phyloP scores from a whole-genome alignment of 2,329 filamentous ascomycete species.

The Pestalotiopsis sp. region DNA sequence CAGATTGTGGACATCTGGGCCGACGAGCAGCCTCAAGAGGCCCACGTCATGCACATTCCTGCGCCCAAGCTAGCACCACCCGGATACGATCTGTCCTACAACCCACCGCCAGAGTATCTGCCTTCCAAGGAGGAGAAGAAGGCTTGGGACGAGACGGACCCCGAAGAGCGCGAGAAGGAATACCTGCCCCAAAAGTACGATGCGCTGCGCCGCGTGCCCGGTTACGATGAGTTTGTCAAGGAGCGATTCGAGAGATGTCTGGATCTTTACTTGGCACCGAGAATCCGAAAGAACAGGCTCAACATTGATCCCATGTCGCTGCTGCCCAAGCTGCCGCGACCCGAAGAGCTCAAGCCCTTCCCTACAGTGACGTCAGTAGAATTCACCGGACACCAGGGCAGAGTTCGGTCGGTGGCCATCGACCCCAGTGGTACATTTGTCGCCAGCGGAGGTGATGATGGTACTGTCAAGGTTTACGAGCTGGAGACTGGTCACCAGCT shows the following conservation, averaged over 20 bases:
- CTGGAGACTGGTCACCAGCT: slow-evolving; percentile 82
- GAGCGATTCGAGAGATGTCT: slow-evolving; percentile 95
- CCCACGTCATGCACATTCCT: slow-evolving; percentile 91
- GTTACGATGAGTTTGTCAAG: slow-evolving; percentile 87
- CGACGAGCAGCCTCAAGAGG: slow-evolving; percentile 79
- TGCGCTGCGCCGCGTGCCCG: slow-evolving; percentile 87
- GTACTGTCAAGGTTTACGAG: slow-evolving; percentile 89
- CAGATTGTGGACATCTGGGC: slow-evolving; percentile 92
- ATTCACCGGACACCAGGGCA: slow-evolving; percentile 85
- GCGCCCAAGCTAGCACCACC: slow-evolving; percentile 92
- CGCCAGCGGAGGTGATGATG: slow-evolving; percentile 92
- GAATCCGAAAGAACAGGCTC: slow-evolving; percentile 88
- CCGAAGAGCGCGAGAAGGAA: slow-evolving; percentile 88
- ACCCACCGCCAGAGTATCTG: slow-evolving; percentile 92
- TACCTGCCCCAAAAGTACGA: slow-evolving; percentile 84
- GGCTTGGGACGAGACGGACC: slow-evolving; percentile 82
- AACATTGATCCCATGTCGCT: slow-evolving; percentile 96
- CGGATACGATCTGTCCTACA: slow-evolving; percentile 94
- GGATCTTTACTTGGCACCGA: slow-evolving; percentile 91
- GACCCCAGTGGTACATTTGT: slow-evolving; percentile 86
- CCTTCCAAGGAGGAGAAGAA: slow-evolving; percentile 83
- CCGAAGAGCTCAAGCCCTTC: slow-evolving; percentile 93
- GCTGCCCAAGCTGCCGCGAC: slow-evolving; percentile 88
- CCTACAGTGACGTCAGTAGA: slow-evolving; percentile 87
- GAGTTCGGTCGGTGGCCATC: slow-evolving; percentile 81